phyloP scores from a whole-genome alignment of 176 grass and related monocot genomes.

The Carex parvula region DNA sequence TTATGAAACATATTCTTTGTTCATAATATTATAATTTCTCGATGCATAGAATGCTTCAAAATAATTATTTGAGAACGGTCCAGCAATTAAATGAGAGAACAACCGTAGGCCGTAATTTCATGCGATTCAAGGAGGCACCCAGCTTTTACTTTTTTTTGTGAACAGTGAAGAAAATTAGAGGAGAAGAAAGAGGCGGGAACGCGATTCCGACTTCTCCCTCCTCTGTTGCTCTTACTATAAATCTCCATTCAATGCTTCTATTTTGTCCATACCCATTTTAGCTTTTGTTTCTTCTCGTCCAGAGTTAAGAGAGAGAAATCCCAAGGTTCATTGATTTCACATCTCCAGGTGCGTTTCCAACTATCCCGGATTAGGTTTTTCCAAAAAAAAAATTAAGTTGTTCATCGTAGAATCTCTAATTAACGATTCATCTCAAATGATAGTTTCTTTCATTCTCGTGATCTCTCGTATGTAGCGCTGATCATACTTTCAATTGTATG shows the following conservation, averaged over 20 bases:
- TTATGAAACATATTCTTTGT: neutral
- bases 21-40: neutral
- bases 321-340: neutral
- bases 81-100: neutral
- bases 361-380: neutral
- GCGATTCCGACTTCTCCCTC: neutral
- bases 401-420: neutral
- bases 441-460: neutral
- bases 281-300: conserved; percentile 16
- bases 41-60: neutral
- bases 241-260: neutral
- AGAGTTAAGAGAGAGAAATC: neutral
- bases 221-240: neutral
- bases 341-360: conserved; percentile 20
- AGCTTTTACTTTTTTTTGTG: conserved; percentile 30
- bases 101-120: neutral
- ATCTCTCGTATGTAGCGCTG: neutral
- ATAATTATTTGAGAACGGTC: neutral
- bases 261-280: conserved; percentile 11
- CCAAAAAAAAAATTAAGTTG: too few species aligned
- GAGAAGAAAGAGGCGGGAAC: conserved; percentile 23
- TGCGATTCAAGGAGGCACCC: neutral
- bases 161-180: conserved; percentile 13
- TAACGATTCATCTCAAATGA: neutral
- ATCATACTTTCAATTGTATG: neutral